Percentiles rank a stretch among this genome's conserved stretches.
phyloP scores from a whole-genome alignment of 2,329 filamentous ascomycete genomes.

The Diatrype stigma region DNA sequence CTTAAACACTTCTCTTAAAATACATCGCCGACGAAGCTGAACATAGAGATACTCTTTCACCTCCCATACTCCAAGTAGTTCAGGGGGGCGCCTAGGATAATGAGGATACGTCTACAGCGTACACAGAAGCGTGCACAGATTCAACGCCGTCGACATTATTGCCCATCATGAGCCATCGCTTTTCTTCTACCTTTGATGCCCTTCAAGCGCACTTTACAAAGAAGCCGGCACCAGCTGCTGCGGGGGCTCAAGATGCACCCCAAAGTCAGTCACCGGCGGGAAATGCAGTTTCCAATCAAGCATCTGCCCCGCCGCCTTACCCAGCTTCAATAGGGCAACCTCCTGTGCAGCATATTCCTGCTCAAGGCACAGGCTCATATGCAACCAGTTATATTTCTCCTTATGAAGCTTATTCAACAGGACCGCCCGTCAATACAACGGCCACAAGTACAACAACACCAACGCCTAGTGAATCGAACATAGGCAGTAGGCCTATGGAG shows the following conservation, averaged over 20 bases:
- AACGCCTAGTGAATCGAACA: background rate
- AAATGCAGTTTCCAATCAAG: no score
- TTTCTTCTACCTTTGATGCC: slow-evolving; percentile 20
- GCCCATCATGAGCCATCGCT: slow-evolving; percentile 18
- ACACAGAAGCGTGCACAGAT: no score
- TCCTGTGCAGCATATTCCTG: no score
- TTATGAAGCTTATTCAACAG: background rate
- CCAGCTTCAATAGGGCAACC: no score
- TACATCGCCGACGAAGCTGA: background rate
- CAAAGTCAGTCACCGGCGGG: background rate
- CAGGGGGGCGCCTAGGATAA: no score
- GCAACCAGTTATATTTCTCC: background rate
- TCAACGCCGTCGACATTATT: background rate
- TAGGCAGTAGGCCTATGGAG: background rate
- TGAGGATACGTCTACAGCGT: no score
- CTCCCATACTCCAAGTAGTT: no score
- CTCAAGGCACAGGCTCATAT: no score
- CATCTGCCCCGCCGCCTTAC: no score
- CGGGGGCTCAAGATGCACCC: background rate
- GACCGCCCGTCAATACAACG: background rate
- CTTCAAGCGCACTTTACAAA: slow-evolving; percentile 22
- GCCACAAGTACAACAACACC: background rate
- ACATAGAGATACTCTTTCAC: no score
- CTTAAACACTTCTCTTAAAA: background rate
- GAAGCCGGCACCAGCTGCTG: slow-evolving; percentile 3